These are phyloP conservation scores for Toxoplasma gondii DNA, from an alignment of 169 alveolate genomes.

Conservation along the genomic window DNA sequence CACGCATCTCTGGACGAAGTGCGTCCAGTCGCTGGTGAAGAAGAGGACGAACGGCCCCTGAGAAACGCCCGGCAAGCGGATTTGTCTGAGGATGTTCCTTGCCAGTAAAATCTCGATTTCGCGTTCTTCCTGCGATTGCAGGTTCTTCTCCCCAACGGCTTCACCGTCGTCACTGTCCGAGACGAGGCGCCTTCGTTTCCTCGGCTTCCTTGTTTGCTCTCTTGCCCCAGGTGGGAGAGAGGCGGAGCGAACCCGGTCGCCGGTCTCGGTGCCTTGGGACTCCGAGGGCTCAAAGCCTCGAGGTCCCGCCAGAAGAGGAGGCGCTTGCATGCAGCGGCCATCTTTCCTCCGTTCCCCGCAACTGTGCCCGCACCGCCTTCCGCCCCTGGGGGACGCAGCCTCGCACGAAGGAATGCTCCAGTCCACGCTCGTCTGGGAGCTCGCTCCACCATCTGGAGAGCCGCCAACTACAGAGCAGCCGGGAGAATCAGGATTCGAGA, in stretches of 20 bases:
- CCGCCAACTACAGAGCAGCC: background rate
- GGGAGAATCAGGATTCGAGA: background rate
- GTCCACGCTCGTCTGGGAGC: background rate
- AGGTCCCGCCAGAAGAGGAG: no score
- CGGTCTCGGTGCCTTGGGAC: no score
- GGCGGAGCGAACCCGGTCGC: no score
- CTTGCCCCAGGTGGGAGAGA: no score
- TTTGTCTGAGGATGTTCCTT: conserved; percentile 1
- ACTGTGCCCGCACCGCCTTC: background rate
- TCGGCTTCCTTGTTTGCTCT: background rate
- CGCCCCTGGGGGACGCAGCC: background rate
- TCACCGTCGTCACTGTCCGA: background rate
- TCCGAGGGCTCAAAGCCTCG: no score
- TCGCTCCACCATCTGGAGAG: background rate
- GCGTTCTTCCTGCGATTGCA: conserved; percentile 22
- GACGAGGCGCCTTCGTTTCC: background rate
- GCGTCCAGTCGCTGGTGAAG: conserved; percentile 32
- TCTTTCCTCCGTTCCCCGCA: no score
- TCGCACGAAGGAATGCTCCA: background rate
- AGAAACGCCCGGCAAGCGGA: background rate
- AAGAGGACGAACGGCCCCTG: background rate
- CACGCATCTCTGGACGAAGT: background rate
- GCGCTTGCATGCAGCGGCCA: no score
- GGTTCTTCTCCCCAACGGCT: background rate
- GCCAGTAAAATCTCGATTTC: background rate